phyloP scores from a whole-genome alignment of 2,329 filamentous ascomycete species.

The Clonostachys solani region DNA sequence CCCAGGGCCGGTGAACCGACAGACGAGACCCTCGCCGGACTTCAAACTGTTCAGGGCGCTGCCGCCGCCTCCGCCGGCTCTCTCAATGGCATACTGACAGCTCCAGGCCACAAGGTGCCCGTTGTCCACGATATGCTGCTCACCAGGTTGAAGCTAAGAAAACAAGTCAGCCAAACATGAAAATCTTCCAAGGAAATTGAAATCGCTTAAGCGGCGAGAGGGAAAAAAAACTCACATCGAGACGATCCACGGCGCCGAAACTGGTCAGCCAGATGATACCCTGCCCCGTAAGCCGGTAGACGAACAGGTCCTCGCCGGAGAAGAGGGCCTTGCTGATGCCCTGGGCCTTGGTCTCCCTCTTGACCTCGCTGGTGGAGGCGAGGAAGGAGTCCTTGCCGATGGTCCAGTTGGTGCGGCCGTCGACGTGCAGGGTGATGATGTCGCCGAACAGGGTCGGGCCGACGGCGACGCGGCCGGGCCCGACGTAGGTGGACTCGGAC shows the following conservation, averaged over 20 bases:
- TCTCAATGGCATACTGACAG: conserved; percentile 13
- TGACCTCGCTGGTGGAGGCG: conserved; percentile 10
- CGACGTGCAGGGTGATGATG: conserved; percentile 10
- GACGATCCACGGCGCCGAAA: conserved; percentile 12
- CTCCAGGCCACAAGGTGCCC: conserved; percentile 36
- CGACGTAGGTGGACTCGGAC: conserved; percentile 9
- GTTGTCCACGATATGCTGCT: conserved; percentile 54
- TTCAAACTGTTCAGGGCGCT: too few relatives aligned
- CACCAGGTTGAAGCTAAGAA: conserved; percentile 9
- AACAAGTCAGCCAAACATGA: not conserved
- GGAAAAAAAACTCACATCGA: conserved; percentile 7
- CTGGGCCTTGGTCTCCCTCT: conserved; percentile 9
- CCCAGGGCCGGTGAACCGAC: conserved; percentile 88
- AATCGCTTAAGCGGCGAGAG: not conserved
- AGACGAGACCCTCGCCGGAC: conserved; percentile 84
- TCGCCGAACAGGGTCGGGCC: conserved; percentile 11
- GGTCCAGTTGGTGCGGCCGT: conserved; percentile 7
- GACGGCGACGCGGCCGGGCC: conserved; percentile 7
- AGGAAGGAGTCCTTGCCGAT: conserved; percentile 11
- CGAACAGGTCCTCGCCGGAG: conserved; percentile 11
- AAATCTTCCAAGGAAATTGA: not conserved
- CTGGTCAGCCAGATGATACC: conserved; percentile 12
- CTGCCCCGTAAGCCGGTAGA: conserved; percentile 8
- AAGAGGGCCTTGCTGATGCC: conserved; percentile 11
- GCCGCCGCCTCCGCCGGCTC: conserved; percentile 2